phyloP scores from a whole-genome alignment of 805 yeast species.

The Wickerhamomyces tratensis region DNA sequence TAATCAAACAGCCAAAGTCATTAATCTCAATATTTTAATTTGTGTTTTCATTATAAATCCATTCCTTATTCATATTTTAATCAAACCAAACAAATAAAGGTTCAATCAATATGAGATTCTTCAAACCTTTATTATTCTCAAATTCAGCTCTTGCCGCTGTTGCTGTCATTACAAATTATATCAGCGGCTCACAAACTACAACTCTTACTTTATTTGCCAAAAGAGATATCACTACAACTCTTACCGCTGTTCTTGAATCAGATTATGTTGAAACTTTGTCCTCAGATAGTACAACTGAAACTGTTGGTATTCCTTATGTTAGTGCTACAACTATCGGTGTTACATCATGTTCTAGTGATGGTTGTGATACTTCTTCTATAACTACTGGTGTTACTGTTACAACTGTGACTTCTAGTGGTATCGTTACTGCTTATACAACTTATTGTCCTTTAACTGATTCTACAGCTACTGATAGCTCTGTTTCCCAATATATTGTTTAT shows the following conservation, averaged over 20 bases:
- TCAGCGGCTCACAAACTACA: background rate
- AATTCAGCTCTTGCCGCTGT: background rate
- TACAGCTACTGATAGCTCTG: slow-evolving; percentile 17
- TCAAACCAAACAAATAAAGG: too few relatives aligned
- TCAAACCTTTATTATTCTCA: background rate
- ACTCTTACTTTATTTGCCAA: background rate
- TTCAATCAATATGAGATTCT: background rate
- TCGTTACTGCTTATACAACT: slow-evolving; percentile 5
- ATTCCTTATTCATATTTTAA: too few relatives aligned
- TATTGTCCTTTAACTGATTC: slow-evolving; percentile 12
- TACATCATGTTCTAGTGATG: background rate
- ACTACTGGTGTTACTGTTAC: slow-evolving; percentile 5
- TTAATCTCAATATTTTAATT: too few relatives aligned
- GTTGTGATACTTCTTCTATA: background rate
- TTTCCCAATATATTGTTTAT: slow-evolving; percentile 4
- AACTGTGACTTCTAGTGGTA: slow-evolving; percentile 6
- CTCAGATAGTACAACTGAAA: background rate
- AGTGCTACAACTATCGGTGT: background rate
- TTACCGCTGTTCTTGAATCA: background rate
- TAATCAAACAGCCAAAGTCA: too few relatives aligned
- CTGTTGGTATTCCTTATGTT: background rate
- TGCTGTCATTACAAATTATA: background rate
- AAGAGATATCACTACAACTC: background rate
- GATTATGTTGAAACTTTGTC: slow-evolving; percentile 8
- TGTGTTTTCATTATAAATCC: too few relatives aligned